Base-by-base conservation (phyloP, 768 basidiomycete species). In the Terana coerulea region DNA sequence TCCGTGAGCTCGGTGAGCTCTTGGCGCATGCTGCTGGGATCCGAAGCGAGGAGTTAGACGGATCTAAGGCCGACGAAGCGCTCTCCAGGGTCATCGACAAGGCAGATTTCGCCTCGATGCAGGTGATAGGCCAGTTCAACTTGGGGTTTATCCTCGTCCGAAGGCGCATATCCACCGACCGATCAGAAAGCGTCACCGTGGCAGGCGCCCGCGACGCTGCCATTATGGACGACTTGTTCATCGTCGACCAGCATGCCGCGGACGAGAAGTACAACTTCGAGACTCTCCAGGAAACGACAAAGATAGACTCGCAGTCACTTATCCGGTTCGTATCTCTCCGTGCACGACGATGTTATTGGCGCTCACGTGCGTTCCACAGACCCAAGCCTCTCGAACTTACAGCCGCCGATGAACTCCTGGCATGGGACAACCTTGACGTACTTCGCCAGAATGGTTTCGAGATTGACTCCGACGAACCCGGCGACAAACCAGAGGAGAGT, bases 211-310 rank as follows among this genome's bases (percentile, higher is more conserved):
- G 19, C 10, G 15, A 17, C 8, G 28, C 24, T 12, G 17, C 19
- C 35, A 21, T 33, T 11, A 73, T 82, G 70, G 95, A 98, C 63
- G 95, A 99, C 61, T 72, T 99, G 35, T 98, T 98, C 69, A 93
- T 99, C 55, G 79, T 98, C 15, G 95, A 98, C 61, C 95, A 98
- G 64, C 95, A 98, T 67, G 95, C 95, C 4, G 86, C 91, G 5
- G 97, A 99, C 67, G 97, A 98, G 69, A 98, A 98, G 72, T 98
- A 91, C 70, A 98, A 98, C 65, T 98, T 98, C 64, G 97, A 98
- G 74, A 88, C 81, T 1, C 70, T 98, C 51, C 95, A 98, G 67
- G 76, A 80, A 57, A 92, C 84, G n/a, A 98, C 95, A 10, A 79
- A 77, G 46, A 94, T 99, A 51, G 79, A 89, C 58, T 90, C 88